Evolutionary conservation across 768 basidiomycete species (phyloP), one percentile per base, ranked within the genome.

Genomic region (Gyrodon lividus): DNA sequence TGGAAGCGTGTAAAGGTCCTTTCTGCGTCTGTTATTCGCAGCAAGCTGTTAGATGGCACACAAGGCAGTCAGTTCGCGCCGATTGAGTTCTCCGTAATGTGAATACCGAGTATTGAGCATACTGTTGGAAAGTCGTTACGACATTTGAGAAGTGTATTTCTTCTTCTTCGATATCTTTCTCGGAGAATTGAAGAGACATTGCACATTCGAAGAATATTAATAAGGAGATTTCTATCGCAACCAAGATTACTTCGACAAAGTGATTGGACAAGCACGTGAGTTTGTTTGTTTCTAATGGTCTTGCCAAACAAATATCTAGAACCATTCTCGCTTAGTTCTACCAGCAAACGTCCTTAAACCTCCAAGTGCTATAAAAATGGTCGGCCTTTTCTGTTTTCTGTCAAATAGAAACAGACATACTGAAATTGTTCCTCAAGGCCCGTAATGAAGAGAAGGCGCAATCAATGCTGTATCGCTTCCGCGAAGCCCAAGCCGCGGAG

Each of bases 401-500:
- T 13, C 14, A 3, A 2, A 17, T 1, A 2, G 19, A 28, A 2
- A 2, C 10, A 22, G 5, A 7, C 20, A 40, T 5, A 51, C 10
- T 31, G 23, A 22, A 26, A 3, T 4, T 1, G 2, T 1, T 34
- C 0, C 5, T 3, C 58, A 92, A 92, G 94, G 94, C 95, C 55
- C 88, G 95, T 70, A 98, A 98, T 87, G 90, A 94, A 70, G 96
- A 98, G 72, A 99, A 98, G 70, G 92, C 94, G 1, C 94, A 96
- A 71, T 92, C 89, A 16, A 93, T 92, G 89, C 78, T 92, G 26
- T 92, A 92, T 67, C 90, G 93, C 52, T 98, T 99, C 73, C 88
- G 96, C 48, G 94, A 98, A 73, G 90, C 92, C 40, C 96, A 99
- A 66, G 94, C 92, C 0, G 89, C 89, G 30, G 95, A 98, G 75